Evolutionary conservation across 2,329 filamentous ascomycete species (phyloP).

Genomic region (Berkeleyomyces basicola): DNA sequence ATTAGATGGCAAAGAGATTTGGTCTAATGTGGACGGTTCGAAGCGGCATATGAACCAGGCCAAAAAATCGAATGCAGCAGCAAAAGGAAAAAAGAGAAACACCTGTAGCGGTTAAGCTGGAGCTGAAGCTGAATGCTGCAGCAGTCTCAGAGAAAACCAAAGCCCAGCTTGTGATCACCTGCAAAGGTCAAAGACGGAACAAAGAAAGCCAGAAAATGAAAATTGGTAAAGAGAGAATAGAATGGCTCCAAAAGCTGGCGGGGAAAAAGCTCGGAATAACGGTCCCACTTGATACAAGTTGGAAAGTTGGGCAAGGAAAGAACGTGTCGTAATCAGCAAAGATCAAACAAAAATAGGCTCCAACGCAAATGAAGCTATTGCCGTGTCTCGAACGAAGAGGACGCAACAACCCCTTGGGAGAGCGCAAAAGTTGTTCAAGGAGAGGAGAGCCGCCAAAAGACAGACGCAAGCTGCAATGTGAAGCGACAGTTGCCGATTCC

Average conservation of each 20-base stretch:
- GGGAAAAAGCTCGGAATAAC: background rate
- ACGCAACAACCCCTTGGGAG: background rate
- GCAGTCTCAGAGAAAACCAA: background rate
- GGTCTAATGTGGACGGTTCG: background rate
- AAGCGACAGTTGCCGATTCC: background rate
- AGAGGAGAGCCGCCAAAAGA: background rate
- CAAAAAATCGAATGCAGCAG: background rate
- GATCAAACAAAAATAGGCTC: background rate
- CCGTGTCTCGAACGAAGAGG: background rate
- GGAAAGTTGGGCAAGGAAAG: background rate
- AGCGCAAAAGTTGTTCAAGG: background rate
- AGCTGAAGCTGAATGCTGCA: background rate
- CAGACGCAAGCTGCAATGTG: background rate
- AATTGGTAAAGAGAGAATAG: background rate
- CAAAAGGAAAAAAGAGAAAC: background rate
- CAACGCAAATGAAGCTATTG: background rate
- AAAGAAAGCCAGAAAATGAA: background rate
- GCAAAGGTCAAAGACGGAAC: background rate
- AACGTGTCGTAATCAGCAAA: background rate
- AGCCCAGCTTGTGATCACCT: background rate
- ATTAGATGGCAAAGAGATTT: background rate
- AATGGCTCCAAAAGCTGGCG: background rate
- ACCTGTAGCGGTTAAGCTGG: no score
- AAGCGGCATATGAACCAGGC: background rate
- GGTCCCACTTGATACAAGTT: constrained; percentile 2